Percentiles rank a stretch among this genome's conserved stretches.
phyloP scores from a whole-genome alignment of 2,329 filamentous ascomycete species.

The Pseudogymnoascus sp. region DNA sequence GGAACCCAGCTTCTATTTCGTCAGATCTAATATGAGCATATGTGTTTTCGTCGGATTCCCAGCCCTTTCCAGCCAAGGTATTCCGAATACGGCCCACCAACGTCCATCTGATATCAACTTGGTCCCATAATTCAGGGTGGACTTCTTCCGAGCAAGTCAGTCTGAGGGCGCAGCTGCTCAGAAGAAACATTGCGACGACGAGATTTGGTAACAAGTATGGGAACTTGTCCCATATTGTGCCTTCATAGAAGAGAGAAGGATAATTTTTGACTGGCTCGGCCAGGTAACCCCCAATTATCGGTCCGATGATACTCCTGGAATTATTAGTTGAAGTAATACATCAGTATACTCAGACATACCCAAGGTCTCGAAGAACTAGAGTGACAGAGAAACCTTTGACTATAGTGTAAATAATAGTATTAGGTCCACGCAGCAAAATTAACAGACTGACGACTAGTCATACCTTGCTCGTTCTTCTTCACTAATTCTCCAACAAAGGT shows the following conservation, averaged over 20 bases:
- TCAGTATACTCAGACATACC: constrained; percentile 40
- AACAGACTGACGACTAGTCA: constrained; percentile 28
- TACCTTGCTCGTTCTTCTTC: constrained; percentile 82
- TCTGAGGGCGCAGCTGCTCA: not conserved
- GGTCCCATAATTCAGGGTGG: not conserved
- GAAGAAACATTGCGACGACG: not conserved
- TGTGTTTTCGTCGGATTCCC: not conserved
- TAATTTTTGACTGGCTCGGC: constrained; percentile 78
- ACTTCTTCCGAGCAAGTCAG: not conserved
- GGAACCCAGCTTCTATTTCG: not conserved
- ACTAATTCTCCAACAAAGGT: constrained; percentile 88
- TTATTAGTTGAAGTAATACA: constrained; percentile 9
- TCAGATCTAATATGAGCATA: not conserved
- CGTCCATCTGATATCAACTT: not conserved
- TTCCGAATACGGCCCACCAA: not conserved
- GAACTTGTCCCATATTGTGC: constrained; percentile 70
- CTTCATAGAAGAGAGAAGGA: constrained; percentile 58
- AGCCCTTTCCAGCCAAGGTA: not conserved
- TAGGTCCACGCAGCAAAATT: constrained; percentile 10
- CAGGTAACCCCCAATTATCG: constrained; percentile 77
- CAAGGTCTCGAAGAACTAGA: constrained; percentile 91
- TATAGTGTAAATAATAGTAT: constrained; percentile 27
- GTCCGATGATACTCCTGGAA: constrained; percentile 74
- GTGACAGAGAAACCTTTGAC: constrained; percentile 88
- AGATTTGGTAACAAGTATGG: constrained; percentile 72